Conservation (phyloP, 208 protist species). For the Wallacemonas sp. region DNA sequence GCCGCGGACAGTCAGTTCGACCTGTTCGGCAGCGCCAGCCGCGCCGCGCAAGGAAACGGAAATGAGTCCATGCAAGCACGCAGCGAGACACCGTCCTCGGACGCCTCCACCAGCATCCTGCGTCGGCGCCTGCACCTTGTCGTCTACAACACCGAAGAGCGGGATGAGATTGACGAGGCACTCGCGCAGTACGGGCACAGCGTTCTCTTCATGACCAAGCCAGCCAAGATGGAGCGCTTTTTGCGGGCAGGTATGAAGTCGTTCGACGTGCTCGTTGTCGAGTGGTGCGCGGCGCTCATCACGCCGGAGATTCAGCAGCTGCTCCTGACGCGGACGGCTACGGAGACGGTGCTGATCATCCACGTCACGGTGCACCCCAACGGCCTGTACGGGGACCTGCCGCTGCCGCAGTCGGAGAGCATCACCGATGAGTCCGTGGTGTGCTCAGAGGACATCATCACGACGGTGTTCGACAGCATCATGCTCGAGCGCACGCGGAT, state of each 20-base stretch:
- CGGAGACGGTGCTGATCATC: constrained; percentile 53
- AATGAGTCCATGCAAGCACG: neutral
- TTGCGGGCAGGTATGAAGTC: constrained; percentile 36
- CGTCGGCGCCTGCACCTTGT: constrained; percentile 51
- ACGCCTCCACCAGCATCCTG: constrained; percentile 5
- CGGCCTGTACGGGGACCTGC: constrained; percentile 19
- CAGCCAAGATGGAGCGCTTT: constrained; percentile 55
- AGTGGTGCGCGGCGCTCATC: constrained; percentile 61
- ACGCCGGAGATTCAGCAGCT: constrained; percentile 40
- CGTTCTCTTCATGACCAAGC: constrained; percentile 44
- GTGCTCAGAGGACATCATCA: constrained; percentile 33
- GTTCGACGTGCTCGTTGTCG: constrained; percentile 71
- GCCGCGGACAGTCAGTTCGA: constrained; percentile 13
- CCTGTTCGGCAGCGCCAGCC: constrained; percentile 3
- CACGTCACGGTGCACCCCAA: constrained; percentile 39
- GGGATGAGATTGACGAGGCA: constrained; percentile 46
- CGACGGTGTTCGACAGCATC: constrained; percentile 18
- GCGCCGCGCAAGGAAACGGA: neutral
- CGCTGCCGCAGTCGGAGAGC: constrained; percentile 21
- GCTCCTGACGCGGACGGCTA: constrained; percentile 26
- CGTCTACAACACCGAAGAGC: constrained; percentile 41
- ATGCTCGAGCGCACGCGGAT: constrained; percentile 22
- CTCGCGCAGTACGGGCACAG: constrained; percentile 61
- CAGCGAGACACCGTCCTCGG: neutral
- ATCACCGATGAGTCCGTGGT: constrained; percentile 30